Evolutionary conservation across 441 rosid species (phyloP).

Genomic region (Corymbia calophylla): DNA sequence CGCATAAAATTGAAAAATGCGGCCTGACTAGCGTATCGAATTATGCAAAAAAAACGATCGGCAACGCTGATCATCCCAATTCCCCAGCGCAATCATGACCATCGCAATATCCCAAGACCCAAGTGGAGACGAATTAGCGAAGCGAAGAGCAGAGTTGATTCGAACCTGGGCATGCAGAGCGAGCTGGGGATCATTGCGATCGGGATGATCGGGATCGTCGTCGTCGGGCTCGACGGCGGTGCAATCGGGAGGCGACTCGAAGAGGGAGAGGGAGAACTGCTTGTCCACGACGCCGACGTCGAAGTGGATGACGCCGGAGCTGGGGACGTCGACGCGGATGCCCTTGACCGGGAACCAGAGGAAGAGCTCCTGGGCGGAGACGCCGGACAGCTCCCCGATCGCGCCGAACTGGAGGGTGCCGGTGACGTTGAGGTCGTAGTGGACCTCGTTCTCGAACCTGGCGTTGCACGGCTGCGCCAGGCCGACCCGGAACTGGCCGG

Average conservation of each 20-base stretch:
- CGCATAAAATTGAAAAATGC: neutral
- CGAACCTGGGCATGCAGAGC: neutral
- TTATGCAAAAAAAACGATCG: neutral
- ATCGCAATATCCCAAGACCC: neutral
- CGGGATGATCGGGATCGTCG: neutral
- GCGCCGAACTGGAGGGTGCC: slow-evolving; percentile 37
- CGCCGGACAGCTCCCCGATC: slow-evolving; percentile 50
- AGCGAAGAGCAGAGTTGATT: neutral
- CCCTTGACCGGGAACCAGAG: slow-evolving; percentile 56
- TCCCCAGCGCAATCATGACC: neutral
- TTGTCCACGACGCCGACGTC: slow-evolving; percentile 67
- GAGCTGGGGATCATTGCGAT: neutral
- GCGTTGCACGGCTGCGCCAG: slow-evolving; percentile 50
- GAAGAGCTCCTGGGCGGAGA: slow-evolving; percentile 54
- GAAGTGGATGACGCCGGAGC: slow-evolving; percentile 54
- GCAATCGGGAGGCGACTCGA: slow-evolving; percentile 62
- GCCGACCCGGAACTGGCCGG: slow-evolving; percentile 30
- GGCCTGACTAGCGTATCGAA: neutral
- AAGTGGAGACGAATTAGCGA: neutral
- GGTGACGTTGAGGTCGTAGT: slow-evolving; percentile 52
- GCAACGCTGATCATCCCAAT: neutral
- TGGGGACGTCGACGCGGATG: slow-evolving; percentile 45
- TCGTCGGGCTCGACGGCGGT: slow-evolving; percentile 28
- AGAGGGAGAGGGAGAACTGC: slow-evolving; percentile 54
- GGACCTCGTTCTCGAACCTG: slow-evolving; percentile 51